These are phyloP conservation scores for Solanum hybrid DNA, from an alignment of 305 asterid species.

Conservation along the genomic window DNA sequence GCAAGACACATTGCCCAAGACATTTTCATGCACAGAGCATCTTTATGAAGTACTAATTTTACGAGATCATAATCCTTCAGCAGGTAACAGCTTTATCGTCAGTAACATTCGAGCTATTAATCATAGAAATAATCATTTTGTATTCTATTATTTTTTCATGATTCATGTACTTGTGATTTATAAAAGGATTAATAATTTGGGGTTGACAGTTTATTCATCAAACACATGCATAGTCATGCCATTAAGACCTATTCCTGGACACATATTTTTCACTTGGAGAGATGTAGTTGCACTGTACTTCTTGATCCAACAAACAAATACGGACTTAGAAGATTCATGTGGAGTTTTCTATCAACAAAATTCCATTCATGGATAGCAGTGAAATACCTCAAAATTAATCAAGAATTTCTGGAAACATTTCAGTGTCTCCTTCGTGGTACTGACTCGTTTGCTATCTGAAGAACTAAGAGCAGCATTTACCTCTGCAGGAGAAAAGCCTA, in stretches of 20 bases:
- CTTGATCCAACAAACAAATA: not conserved
- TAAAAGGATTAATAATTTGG: not conserved
- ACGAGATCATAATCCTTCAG: not conserved
- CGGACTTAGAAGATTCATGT: not conserved
- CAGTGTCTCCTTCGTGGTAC: constrained; percentile 40
- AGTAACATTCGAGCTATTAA: not conserved
- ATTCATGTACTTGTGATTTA: not conserved
- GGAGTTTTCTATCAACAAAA: not conserved
- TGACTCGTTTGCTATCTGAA: constrained; percentile 29
- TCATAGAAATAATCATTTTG: not conserved
- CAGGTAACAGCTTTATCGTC: not conserved
- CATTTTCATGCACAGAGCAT: not conserved
- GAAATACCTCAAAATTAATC: constrained; percentile 63
- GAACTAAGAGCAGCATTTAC: constrained; percentile 50
- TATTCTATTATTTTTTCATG: not conserved
- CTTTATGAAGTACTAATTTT: not conserved
- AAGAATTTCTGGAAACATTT: constrained; percentile 59
- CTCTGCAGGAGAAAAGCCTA: constrained; percentile 68
- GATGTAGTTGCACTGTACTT: not conserved
- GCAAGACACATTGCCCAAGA: constrained; percentile 5
- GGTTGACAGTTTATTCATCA: not conserved
- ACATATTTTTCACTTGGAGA: not conserved
- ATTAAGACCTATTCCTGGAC: not conserved
- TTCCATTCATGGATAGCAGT: not conserved
- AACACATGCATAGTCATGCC: not conserved